Conservation (phyloP, 768 basidiomycete genomes). For the Mycena chlorophos region DNA sequence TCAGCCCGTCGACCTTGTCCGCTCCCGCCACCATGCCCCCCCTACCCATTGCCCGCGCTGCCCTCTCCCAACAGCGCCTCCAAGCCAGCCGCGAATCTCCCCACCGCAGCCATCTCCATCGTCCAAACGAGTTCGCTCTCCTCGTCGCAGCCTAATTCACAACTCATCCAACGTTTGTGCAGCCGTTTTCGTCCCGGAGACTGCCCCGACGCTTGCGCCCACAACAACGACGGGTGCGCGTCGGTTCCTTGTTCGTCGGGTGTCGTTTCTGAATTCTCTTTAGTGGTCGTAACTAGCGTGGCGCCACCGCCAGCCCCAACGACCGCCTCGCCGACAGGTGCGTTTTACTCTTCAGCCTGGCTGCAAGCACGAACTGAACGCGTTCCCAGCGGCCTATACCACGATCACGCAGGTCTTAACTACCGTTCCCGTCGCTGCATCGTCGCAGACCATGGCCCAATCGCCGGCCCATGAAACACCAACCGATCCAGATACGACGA, state of each 20-base stretch:
- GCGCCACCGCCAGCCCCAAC: background rate
- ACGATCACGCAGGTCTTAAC: constrained; percentile 18
- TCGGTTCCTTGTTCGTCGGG: no score
- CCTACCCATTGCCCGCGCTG: no score
- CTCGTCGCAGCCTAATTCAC: background rate
- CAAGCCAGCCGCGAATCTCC: background rate
- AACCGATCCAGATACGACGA: background rate
- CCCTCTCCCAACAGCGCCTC: background rate
- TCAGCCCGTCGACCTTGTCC: background rate
- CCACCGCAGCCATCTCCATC: background rate
- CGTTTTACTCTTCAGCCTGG: background rate
- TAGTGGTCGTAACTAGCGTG: background rate
- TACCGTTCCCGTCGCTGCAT: constrained; percentile 4
- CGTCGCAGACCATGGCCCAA: background rate
- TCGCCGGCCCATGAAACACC: background rate
- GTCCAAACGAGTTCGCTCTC: background rate
- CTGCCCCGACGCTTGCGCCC: background rate
- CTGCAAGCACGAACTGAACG: constrained; percentile 3
- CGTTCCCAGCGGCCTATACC: constrained; percentile 16
- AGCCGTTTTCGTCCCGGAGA: background rate
- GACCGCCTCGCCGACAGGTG: constrained; percentile 7
- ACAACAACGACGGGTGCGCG: background rate
- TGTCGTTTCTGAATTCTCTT: background rate
- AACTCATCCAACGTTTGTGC: background rate
- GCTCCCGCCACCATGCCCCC: background rate